phyloP scores from a whole-genome alignment of 306 rosid species.

The Sicyos edulis region DNA sequence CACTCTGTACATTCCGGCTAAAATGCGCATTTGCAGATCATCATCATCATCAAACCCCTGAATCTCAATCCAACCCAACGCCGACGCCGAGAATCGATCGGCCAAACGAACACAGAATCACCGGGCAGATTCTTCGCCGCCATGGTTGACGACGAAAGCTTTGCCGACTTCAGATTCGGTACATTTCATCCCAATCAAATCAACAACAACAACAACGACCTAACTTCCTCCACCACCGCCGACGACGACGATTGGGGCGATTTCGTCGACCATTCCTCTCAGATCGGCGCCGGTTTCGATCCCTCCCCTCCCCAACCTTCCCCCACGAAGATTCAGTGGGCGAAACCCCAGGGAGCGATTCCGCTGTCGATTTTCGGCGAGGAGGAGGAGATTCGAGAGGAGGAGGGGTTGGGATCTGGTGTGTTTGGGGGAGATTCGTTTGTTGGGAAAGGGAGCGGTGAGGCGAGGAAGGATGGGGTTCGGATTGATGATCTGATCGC shows the following conservation, averaged over 20 bases:
- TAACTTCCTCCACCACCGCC: conserved; percentile 18
- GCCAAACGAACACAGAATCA: background rate
- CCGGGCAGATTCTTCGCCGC: conserved; percentile 26
- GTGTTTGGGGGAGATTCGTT: conserved; percentile 22
- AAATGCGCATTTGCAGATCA: conserved; percentile 7
- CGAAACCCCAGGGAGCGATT: conserved; percentile 58
- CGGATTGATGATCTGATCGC: conserved; percentile 42
- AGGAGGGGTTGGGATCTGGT: conserved; percentile 27
- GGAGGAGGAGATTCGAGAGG: conserved; percentile 31
- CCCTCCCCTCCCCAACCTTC: conserved; percentile 16
- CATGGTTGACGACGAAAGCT: conserved; percentile 75
- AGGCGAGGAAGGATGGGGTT: conserved; percentile 23
- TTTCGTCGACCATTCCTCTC: conserved; percentile 46
- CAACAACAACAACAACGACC: conserved; percentile 16
- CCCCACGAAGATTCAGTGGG: conserved; percentile 29
- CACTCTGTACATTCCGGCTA: conserved; percentile 16
- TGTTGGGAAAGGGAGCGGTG: conserved; percentile 26
- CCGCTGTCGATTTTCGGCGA: conserved; percentile 89
- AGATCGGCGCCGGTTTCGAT: conserved; percentile 32
- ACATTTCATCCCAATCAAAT: conserved; percentile 20
- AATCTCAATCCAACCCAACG: background rate
- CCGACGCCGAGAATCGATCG: conserved; percentile 1
- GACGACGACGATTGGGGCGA: conserved; percentile 58
- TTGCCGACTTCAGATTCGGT: conserved; percentile 66
- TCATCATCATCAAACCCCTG: background rate